Base-by-base conservation (phyloP, 2,329 filamentous ascomycete genomes). In the Rachicladosporium sp. region DNA sequence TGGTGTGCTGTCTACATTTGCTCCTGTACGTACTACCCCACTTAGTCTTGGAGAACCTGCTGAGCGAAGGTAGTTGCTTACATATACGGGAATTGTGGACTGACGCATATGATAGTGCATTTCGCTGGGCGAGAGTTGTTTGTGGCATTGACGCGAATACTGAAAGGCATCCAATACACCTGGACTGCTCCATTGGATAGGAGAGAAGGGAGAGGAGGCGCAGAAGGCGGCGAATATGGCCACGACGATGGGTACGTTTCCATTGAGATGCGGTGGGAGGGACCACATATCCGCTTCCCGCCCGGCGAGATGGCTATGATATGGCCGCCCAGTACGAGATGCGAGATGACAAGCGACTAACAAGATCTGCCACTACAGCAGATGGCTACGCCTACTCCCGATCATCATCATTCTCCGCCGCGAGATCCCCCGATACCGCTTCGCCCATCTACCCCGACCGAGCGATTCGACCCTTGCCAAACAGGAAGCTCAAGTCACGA, bases 381-480 rank as follows among this genome's bases (percentile, higher is more conserved):
- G 33, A 41, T 40, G 41, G 41, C 43, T 42, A 50, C 40, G 49
- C 40, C 44, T 48, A 47, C 38, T 45, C 48, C 33, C 47, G 47
- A 34, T 52, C 51, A 23, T 46, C 49, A n/a, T 47, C 50, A 19
- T 41, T 50, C 23, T 50, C 50, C 31, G 43, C 42, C 34, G 46
- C 52, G 19, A 49, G 55, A 29, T 55, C 51, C 5, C 57, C 57
- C 49, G 86, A 94, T 68, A 81, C 82, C 43, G 72, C 78, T 47
- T 91, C 86, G 44, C 77, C 82, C 43, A 70, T 85, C 54, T 93
- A 84, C 59, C 86, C 86, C 49, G 84, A 93, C 58, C 80, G 91
- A 62, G 82, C 89, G 45, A 98, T 98, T 59, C 81, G 87, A 57
- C 91, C 91, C 41, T 68, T 98, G 44, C 91, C 91, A 33, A 91